Evolutionary conservation across 345 rosid species (phyloP).

Genomic region (Isatis tinctoria): DNA sequence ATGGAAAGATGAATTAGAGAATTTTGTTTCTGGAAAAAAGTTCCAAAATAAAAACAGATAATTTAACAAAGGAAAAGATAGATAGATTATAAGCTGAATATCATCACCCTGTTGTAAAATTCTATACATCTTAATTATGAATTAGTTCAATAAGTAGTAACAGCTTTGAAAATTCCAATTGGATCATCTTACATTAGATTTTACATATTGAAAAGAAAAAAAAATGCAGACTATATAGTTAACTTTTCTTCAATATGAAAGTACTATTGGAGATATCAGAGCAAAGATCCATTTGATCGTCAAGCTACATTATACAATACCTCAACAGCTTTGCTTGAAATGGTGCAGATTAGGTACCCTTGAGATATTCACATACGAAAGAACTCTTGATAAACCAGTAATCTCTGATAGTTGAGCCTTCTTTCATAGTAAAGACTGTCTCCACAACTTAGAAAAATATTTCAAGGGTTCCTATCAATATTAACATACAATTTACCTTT

Average conservation of each 20-base stretch:
- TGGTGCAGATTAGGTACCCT: conserved; percentile 10
- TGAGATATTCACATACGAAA: no score
- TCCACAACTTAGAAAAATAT: no score
- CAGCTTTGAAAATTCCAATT: conserved; percentile 16
- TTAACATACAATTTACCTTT: no score
- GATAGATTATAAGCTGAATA: not conserved
- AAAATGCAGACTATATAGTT: not conserved
- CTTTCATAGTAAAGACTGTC: no score
- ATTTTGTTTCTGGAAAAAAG: not conserved
- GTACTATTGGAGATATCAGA: conserved; percentile 16
- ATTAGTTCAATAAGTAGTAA: conserved; percentile 4
- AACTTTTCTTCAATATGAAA: conserved; percentile 12
- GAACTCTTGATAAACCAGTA: no score
- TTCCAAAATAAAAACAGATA: not conserved
- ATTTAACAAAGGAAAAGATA: not conserved
- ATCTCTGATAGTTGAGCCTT: no score
- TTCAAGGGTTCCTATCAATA: no score
- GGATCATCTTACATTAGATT: conserved; percentile 15
- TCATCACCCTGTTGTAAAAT: not conserved
- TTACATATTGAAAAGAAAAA: conserved; percentile 19
- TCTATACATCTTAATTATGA: not conserved
- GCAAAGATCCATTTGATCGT: conserved; percentile 26
- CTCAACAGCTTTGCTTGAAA: conserved; percentile 7
- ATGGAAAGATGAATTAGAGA: not conserved
- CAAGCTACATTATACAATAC: conserved; percentile 33